A percentile compares a stretch with the other conserved stretches of the same genome.
phyloP scores from a whole-genome alignment of 805 yeast genomes.

The Saccharomyces eubayanus region DNA sequence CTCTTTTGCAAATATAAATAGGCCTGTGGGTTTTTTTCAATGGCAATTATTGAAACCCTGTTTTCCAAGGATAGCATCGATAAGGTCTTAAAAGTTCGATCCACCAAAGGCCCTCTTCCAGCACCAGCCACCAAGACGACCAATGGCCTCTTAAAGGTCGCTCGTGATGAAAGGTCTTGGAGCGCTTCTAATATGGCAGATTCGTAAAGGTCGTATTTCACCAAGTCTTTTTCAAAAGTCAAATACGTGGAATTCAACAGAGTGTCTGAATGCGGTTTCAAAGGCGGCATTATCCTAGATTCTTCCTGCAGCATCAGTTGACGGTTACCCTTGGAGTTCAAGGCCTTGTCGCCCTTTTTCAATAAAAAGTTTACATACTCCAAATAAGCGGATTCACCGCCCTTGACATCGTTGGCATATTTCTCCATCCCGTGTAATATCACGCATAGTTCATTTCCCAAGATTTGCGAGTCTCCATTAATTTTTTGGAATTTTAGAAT shows the following conservation, averaged over 20 bases:
- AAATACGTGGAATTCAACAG: conserved; percentile 54
- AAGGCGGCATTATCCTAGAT: conserved; percentile 38
- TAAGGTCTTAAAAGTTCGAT: conserved; percentile 40
- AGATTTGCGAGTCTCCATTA: conserved; percentile 33
- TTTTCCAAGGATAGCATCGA: conserved; percentile 20
- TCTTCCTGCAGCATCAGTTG: neutral
- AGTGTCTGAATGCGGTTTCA: conserved; percentile 60
- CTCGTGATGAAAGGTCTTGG: conserved; percentile 25
- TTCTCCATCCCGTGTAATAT: conserved; percentile 49
- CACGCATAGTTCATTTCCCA: conserved; percentile 27
- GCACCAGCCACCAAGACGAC: conserved; percentile 69
- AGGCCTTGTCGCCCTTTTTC: conserved; percentile 27
- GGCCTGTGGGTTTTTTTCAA: conserved; percentile 69
- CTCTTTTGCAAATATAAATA: conserved; percentile 40
- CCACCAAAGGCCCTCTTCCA: conserved; percentile 78
- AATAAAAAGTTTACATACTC: conserved; percentile 38
- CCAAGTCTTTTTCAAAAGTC: conserved; percentile 60
- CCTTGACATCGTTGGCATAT: conserved; percentile 28
- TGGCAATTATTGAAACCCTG: conserved; percentile 40
- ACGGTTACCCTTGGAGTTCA: conserved; percentile 2
- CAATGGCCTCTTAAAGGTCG: conserved; percentile 13
- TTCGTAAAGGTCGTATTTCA: conserved; percentile 63
- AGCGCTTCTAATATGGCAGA: conserved; percentile 54
- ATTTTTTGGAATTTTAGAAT: conserved; percentile 35
- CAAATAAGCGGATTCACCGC: conserved; percentile 35